These are phyloP conservation scores for Hypholoma sublateritium DNA, from an alignment of 768 basidiomycete genomes.

Conservation along the genomic window DNA sequence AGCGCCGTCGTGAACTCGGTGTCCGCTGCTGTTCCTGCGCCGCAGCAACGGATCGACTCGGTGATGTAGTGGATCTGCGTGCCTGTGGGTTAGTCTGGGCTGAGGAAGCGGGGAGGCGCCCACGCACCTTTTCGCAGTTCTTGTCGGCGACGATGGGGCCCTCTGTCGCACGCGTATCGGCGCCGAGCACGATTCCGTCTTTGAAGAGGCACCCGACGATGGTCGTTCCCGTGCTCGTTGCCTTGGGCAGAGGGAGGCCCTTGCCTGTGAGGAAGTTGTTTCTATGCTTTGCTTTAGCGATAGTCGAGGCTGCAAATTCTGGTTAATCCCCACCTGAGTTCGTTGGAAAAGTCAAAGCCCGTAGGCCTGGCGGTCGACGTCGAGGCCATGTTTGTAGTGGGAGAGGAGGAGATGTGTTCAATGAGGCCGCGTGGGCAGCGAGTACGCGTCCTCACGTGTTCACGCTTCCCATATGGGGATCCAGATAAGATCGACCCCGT, in stretches of 20 bases:
- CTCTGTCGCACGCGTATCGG: conserved; percentile 94
- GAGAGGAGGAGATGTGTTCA: conserved; percentile 6
- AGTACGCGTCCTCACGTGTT: conserved; percentile 33
- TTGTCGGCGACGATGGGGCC: conserved; percentile 97
- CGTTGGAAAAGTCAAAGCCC: conserved; percentile 82
- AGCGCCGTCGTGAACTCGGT: conserved; percentile 94
- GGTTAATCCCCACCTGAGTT: conserved; percentile 47
- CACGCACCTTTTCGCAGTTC: conserved; percentile 95
- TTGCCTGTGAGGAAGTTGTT: conserved; percentile 72
- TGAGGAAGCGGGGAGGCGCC: neutral
- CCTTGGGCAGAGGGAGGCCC: conserved; percentile 75
- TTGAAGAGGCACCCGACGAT: conserved; percentile 96
- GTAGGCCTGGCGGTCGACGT: conserved; percentile 48
- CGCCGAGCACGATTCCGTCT: conserved; percentile 92
- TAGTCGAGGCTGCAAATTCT: neutral
- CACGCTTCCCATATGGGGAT: neutral
- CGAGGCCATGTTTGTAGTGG: conserved; percentile 37
- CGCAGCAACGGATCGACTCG: conserved; percentile 94
- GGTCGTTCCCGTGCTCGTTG: conserved; percentile 93
- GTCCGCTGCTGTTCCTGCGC: conserved; percentile 98
- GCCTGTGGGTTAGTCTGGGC: neutral
- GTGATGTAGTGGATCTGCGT: conserved; percentile 94
- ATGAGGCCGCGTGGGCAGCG: conserved; percentile 10
- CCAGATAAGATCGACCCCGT: neutral
- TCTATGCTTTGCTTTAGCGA: conserved; percentile 33